phyloP scores from a whole-genome alignment of 176 grass and related monocot species.

The Aechmea fasciata region DNA sequence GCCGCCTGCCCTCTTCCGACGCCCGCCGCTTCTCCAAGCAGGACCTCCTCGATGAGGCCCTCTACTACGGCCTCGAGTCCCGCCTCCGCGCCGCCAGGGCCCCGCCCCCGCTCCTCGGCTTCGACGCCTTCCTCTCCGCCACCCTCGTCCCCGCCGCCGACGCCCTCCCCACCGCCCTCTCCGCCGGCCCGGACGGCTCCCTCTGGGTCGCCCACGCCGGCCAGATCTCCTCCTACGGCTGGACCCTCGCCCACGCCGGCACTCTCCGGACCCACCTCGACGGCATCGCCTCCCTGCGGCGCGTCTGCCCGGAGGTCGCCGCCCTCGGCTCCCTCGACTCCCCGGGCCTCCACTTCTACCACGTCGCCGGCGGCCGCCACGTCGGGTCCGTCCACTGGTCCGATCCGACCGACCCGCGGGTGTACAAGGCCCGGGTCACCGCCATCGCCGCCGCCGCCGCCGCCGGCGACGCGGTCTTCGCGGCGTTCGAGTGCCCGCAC shows the following conservation, averaged over 20 bases:
- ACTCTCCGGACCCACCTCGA: slow-evolving; percentile 73
- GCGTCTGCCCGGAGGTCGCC: slow-evolving; percentile 33
- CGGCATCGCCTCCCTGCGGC: slow-evolving; percentile 43
- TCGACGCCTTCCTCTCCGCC: slow-evolving; percentile 43
- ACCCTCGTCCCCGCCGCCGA: slow-evolving; percentile 53
- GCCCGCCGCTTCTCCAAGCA: slow-evolving; percentile 23
- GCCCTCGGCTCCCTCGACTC: slow-evolving; percentile 37
- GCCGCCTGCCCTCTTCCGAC: slow-evolving; percentile 16
- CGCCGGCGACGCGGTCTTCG: slow-evolving; percentile 36
- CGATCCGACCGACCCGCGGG: slow-evolving; percentile 50
- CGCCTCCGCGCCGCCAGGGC: slow-evolving; percentile 43
- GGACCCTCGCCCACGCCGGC: slow-evolving; percentile 33
- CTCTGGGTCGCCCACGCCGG: slow-evolving; percentile 71
- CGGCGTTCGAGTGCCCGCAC: slow-evolving; percentile 67
- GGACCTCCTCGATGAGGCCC: slow-evolving; percentile 50
- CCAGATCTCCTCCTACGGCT: slow-evolving; percentile 51
- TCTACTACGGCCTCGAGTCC: slow-evolving; percentile 49
- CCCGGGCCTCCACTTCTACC: slow-evolving; percentile 64
- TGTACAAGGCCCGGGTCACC: slow-evolving; percentile 55
- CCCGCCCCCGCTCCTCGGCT: slow-evolving; percentile 68
- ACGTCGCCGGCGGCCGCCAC: slow-evolving; percentile 42
- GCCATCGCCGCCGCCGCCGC: slow-evolving; percentile 43
- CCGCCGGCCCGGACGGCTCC: slow-evolving; percentile 50
- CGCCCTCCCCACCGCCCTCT: slow-evolving; percentile 54
- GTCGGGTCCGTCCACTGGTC: slow-evolving; percentile 53